phyloP scores from a whole-genome alignment of 306 rosid genomes.

The Fragaria nilgerrensis region DNA sequence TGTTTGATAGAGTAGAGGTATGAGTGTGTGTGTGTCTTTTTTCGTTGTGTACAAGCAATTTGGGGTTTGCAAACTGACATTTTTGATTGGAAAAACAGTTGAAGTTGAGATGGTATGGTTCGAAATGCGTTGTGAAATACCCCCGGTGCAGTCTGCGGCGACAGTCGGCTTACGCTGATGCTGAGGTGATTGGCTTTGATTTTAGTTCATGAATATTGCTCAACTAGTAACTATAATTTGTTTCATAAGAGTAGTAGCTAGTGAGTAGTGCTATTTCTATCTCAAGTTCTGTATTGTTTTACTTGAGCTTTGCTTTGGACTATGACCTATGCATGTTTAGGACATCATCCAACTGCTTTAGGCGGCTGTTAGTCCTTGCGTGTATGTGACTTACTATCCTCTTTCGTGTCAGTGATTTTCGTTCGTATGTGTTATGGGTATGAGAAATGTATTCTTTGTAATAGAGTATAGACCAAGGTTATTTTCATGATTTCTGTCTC shows the following conservation, averaged over 20 bases:
- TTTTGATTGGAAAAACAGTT: constrained; percentile 37
- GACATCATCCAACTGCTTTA: neutral
- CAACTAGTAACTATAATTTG: neutral
- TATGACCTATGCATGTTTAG: neutral
- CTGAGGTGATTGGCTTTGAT: constrained; percentile 62
- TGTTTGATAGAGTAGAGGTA: constrained; percentile 94
- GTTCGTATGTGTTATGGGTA: neutral
- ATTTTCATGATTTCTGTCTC: constrained; percentile 12
- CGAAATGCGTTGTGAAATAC: constrained; percentile 75
- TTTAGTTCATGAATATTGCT: constrained; percentile 2
- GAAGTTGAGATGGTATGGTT: constrained; percentile 76
- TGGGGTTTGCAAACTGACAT: too few species aligned
- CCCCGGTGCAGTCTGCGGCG: constrained; percentile 88
- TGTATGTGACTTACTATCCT: too few species aligned
- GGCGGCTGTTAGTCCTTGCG: too few species aligned
- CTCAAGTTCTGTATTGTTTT: neutral
- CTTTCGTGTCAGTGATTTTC: too few species aligned
- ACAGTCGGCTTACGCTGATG: constrained; percentile 80
- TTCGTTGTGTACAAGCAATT: neutral
- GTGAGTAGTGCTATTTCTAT: neutral
- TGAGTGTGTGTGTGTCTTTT: neutral
- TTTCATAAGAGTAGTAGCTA: neutral
- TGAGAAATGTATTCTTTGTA: neutral
- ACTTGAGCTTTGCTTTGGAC: neutral
- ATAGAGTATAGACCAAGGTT: neutral